phyloP scores from a whole-genome alignment of 2,329 filamentous ascomycete genomes.

The Ascochyta lentis region DNA sequence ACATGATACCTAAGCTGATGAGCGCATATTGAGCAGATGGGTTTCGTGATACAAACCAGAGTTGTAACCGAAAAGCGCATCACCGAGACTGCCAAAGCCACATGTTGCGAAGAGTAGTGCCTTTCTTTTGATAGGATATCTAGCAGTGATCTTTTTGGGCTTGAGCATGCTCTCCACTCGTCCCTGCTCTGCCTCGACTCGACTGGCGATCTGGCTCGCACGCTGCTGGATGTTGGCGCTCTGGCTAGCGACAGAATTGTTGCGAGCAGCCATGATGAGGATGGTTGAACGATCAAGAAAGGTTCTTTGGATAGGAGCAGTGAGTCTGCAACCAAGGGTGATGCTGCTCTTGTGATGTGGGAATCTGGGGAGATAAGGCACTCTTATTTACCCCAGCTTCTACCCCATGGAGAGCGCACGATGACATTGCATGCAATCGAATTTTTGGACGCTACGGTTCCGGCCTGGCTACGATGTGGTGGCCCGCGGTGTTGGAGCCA shows the following conservation, averaged over 20 bases:
- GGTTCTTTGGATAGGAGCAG: no score
- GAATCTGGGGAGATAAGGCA: constrained; percentile 46
- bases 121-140: constrained; percentile 50
- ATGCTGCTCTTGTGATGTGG: constrained; percentile 1
- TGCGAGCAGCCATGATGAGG: constrained; percentile 13
- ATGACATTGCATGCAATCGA: background rate
- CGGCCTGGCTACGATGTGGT: background rate
- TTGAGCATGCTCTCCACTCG: constrained; percentile 48
- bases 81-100: constrained; percentile 51
- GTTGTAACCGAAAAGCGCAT: constrained; percentile 53
- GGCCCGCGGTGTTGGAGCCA: background rate
- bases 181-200: constrained; percentile 31
- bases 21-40: constrained; percentile 6
- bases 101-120: constrained; percentile 49
- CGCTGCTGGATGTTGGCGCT: constrained; percentile 29
- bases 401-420: constrained; percentile 66
- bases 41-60: constrained; percentile 36
- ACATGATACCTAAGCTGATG: constrained; percentile 48
- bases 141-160: constrained; percentile 44
- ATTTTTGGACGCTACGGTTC: background rate
- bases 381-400: constrained; percentile 73
- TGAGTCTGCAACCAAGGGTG: background rate
- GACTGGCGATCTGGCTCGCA: constrained; percentile 29
- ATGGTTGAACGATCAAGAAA: background rate
- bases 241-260: constrained; percentile 20